phyloP scores from a whole-genome alignment of 1,284 basidiomycete species.

The Xerocomus minutiporus region DNA sequence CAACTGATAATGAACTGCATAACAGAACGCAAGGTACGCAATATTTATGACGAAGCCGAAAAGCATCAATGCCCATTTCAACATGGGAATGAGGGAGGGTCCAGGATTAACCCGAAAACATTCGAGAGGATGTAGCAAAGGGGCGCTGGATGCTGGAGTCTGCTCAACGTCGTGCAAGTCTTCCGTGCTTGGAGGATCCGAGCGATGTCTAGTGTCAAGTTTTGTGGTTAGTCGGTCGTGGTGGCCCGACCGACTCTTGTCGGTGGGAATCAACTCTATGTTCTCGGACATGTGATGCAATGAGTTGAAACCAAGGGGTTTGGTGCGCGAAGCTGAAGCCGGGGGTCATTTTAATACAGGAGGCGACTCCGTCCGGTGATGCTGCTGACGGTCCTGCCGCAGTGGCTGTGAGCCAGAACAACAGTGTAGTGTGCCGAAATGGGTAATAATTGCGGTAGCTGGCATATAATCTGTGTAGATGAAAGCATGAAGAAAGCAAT shows the following conservation, averaged over 20 bases:
- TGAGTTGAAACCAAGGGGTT: neutral
- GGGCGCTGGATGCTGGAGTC: neutral
- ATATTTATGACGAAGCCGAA: conserved; percentile 2
- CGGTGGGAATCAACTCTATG: neutral
- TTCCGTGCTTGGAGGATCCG: neutral
- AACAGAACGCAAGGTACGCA: conserved; percentile 12
- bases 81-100: neutral
- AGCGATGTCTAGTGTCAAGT: neutral
- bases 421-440: too few relatives aligned
- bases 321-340: neutral
- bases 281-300: neutral
- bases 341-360: neutral
- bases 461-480: too few relatives aligned
- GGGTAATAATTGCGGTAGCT: too few relatives aligned
- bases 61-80: conserved; percentile 3
- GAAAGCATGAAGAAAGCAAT: too few relatives aligned
- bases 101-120: neutral
- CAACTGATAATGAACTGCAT: conserved; percentile 12
- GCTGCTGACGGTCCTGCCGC: too few relatives aligned
- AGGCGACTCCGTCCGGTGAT: too few relatives aligned
- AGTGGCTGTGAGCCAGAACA: too few relatives aligned
- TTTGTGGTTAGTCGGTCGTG: neutral
- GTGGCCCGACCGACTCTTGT: neutral
- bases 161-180: neutral
- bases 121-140: neutral